Base-by-base conservation (phyloP, 768 basidiomycete genomes). In the Macrolepiota albuminosa region DNA sequence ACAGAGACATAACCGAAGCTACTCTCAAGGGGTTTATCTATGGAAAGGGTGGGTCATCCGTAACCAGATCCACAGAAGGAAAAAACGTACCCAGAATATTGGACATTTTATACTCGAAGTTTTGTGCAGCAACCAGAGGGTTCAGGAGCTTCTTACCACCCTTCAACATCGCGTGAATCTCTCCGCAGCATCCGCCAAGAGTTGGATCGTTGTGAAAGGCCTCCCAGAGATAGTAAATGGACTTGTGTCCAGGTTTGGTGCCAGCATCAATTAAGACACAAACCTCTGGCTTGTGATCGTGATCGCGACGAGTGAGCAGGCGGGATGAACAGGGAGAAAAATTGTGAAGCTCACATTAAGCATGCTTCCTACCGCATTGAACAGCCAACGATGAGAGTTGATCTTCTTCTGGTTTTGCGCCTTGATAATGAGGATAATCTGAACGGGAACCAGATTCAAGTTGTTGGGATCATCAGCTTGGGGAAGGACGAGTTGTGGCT, bases 81-180 rank as follows among this genome's bases (percentile, higher is more conserved):
- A 21, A 14, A 33, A 34, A 60, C 79, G 50, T 66, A 86, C 88
- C 90, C 34, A 98, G 81, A 69, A 98, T 96, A 74, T 98, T 97
- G 48, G 92, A 95, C 92, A 97, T 95, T 76, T 94, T 96, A 76
- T 97, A 97, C 76, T 95, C 94, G 66, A 95, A 95, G 76, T 98
- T 97, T 72, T 98, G 95, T 13, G 95, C 94, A 6, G 95, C 95
- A 34, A 98, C 84, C 47, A 95, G 78, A 34, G 93, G 95, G 69
- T 97, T 98, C 59, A 97, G 72, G 36, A 98, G 84, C 73, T 97
- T 97, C 73, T 74, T 87, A 40, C 94, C 93, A n/a, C 93, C 92
- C 73, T 93, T 86, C 68, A 95, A 89, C 95, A 96, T 96, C 58
- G 95, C 95, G 63, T 95, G 91, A 67, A 96, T 95, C 79, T 96